Conservation (phyloP, 1,139 yeast genomes). For the Geotrichum bryndzae region DNA sequence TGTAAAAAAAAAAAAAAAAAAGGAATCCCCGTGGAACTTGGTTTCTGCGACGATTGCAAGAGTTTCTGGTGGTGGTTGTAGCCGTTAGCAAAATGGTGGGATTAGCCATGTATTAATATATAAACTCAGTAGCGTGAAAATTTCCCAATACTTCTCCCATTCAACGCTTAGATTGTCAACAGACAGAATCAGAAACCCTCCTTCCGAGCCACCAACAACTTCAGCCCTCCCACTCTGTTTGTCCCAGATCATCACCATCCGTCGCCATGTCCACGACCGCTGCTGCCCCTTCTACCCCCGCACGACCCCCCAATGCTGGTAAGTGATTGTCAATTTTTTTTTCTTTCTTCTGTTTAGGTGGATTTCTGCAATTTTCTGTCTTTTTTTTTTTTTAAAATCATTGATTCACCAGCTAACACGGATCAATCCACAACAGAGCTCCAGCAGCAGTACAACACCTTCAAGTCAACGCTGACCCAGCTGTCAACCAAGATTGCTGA, state of each 20-base stretch:
- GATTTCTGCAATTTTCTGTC: neutral
- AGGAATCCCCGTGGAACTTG: neutral
- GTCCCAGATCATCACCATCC: neutral
- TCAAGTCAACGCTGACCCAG: slow-evolving; percentile 36
- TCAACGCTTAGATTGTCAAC: too few species aligned
- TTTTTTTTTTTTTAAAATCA: neutral
- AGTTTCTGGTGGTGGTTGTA: neutral
- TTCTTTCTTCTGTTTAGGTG: neutral
- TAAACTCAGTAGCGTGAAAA: too few species aligned
- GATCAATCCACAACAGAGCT: slow-evolving; percentile 26
- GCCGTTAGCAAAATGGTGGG: neutral
- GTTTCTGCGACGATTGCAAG: neutral
- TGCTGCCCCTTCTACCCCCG: neutral
- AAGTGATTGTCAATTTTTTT: neutral
- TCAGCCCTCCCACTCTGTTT: neutral
- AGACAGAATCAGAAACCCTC: neutral
- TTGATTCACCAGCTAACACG: neutral
- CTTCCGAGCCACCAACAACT: neutral
- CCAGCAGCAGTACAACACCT: slow-evolving; percentile 40
- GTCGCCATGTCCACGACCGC: neutral
- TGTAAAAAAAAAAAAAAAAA: neutral
- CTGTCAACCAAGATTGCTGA: slow-evolving; percentile 38
- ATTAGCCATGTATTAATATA: neutral
- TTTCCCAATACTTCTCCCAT: too few species aligned
- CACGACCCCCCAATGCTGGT: slow-evolving; percentile 17